These are phyloP conservation scores for Leccinum laetum DNA, from an alignment of 1,284 basidiomycete species.

Conservation along the genomic window DNA sequence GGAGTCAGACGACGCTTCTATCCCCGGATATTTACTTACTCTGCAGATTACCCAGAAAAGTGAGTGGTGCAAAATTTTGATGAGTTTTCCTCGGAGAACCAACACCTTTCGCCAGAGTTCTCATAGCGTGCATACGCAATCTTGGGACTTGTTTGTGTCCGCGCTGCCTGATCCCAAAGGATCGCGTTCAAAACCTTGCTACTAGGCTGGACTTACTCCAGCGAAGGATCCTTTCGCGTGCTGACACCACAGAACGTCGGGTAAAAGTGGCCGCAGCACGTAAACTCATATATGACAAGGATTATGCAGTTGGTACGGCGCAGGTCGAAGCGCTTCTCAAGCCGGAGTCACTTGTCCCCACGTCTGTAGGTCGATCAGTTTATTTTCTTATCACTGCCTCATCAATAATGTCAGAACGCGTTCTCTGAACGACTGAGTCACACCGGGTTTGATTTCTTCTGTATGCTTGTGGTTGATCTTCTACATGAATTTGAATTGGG, in stretches of 20 bases:
- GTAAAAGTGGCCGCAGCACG: neutral
- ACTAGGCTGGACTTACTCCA: neutral
- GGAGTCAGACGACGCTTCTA: too few relatives aligned
- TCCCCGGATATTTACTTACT: too few relatives aligned
- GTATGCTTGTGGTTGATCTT: neutral
- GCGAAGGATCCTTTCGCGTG: neutral
- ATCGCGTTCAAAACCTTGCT: neutral
- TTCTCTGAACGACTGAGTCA: neutral
- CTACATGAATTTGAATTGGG: neutral
- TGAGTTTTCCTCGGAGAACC: too few relatives aligned
- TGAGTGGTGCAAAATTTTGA: too few relatives aligned
- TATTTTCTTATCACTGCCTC: neutral
- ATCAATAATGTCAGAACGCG: neutral
- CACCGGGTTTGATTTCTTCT: neutral
- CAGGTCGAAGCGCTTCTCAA: neutral
- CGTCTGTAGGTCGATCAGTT: neutral
- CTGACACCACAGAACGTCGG: neutral
- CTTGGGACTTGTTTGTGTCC: neutral
- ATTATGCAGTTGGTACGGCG: neutral
- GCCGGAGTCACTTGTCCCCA: neutral
- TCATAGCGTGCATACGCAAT: neutral
- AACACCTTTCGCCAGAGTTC: neutral
- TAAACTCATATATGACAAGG: neutral
- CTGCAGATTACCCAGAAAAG: too few relatives aligned
- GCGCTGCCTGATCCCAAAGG: neutral